These are phyloP conservation scores for Gymnopilus dilepis DNA, from an alignment of 768 basidiomycete species.

Conservation along the genomic window DNA sequence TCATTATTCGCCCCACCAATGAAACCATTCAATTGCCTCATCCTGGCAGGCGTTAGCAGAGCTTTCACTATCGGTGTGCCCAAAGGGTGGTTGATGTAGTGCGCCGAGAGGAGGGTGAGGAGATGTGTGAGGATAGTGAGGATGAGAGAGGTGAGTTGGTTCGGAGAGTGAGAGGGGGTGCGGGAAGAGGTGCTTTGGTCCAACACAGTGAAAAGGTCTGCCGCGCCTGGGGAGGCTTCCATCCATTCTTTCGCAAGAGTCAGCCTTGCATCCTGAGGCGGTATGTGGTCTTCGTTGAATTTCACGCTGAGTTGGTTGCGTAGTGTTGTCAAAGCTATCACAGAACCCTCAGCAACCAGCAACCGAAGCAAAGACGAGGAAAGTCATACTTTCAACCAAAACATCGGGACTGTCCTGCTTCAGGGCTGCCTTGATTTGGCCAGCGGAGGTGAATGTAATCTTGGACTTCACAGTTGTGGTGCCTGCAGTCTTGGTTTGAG, in stretches of 20 bases:
- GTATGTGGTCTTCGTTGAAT: constrained; percentile 34
- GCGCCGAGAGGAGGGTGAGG: constrained; percentile 66
- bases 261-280: constrained; percentile 65
- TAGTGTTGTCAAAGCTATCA: constrained; percentile 52
- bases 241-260: constrained; percentile 68
- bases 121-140: constrained; percentile 62
- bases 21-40: constrained; percentile 64
- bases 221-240: constrained; percentile 55
- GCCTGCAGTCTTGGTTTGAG: too few relatives aligned
- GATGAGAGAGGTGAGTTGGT: constrained; percentile 47
- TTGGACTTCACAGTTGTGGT: neutral
- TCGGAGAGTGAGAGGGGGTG: constrained; percentile 45
- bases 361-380: neutral
- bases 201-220: constrained; percentile 70
- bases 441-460: constrained; percentile 30
- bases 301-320: constrained; percentile 68
- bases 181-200: constrained; percentile 45
- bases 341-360: constrained; percentile 15
- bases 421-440: constrained; percentile 41
- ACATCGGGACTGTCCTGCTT: constrained; percentile 37
- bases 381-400: constrained; percentile 35
- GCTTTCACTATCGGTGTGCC: constrained; percentile 68
- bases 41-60: constrained; percentile 59
- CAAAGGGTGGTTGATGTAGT: constrained; percentile 68
- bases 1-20: constrained; percentile 68